phyloP scores from a whole-genome alignment of 805 yeast species.

The Grigorovia yakushimaensis region DNA sequence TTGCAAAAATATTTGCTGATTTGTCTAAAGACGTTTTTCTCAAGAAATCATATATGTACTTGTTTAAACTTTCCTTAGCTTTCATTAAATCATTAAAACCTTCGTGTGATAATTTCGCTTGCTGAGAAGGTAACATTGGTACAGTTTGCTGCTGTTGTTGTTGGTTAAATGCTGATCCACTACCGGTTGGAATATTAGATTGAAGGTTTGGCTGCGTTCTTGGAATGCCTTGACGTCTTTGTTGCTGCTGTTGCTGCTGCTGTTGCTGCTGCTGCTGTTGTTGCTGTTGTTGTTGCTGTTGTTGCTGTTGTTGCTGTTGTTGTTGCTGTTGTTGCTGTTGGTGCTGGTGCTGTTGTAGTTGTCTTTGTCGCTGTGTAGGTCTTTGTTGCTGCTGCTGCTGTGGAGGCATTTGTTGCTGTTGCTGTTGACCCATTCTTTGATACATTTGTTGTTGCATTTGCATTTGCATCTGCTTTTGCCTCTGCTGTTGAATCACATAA shows the following conservation, averaged over 20 bases:
- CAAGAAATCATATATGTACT: slow-evolving; percentile 78
- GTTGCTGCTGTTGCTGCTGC: not conserved
- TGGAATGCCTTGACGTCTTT: not conserved
- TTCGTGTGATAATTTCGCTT: not conserved
- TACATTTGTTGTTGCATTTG: not conserved
- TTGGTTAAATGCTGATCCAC: not conserved
- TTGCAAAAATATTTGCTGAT: slow-evolving; percentile 63
- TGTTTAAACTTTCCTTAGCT: slow-evolving; percentile 33
- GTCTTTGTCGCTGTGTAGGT: not conserved
- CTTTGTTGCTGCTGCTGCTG: not conserved
- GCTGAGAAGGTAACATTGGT: not conserved
- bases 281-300: not conserved
- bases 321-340: not conserved
- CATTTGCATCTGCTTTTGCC: not conserved
- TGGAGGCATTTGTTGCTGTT: not conserved
- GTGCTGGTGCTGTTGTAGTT: not conserved
- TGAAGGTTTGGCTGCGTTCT: not conserved
- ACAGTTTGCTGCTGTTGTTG: not conserved
- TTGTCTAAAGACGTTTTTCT: slow-evolving; percentile 60
- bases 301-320: not conserved
- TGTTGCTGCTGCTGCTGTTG: not conserved
- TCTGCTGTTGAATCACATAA: not conserved
- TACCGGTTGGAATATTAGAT: not conserved
- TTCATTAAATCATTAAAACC: not conserved
- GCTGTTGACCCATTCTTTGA: not conserved